A percentile compares a stretch with the other conserved stretches of the same genome.
phyloP scores from a whole-genome alignment of 192 early-diverging fungal genomes.

The Coemansia reversa region DNA sequence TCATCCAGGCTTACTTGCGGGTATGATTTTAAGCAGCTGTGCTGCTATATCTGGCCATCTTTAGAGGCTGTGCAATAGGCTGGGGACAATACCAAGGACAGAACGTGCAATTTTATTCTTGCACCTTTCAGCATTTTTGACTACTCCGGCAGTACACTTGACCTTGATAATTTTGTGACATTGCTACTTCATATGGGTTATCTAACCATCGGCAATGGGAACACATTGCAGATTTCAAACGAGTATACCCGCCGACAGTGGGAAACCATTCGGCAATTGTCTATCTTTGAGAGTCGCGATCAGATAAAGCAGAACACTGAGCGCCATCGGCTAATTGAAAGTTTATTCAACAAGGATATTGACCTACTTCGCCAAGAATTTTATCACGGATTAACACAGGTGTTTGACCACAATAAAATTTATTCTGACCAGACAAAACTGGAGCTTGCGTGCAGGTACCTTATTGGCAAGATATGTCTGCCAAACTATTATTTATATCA shows the following conservation, averaged over 20 bases:
- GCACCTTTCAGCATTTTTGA: not conserved
- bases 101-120: not conserved
- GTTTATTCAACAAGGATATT: not conserved
- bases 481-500: not conserved
- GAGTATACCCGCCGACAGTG: not conserved
- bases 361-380: not conserved
- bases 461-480: not conserved
- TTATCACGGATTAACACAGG: not conserved
- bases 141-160: not conserved
- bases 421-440: not conserved
- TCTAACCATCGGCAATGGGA: not conserved
- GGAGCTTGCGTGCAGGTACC: not conserved
- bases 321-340: not conserved
- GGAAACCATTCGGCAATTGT: not conserved
- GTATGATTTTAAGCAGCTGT: not conserved
- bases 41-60: not conserved
- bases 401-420: not conserved
- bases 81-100: not conserved
- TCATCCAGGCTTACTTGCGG: not conserved
- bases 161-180: not conserved
- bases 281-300: not conserved
- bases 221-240: not conserved
- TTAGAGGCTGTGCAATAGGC: not conserved
- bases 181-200: conserved; percentile 2
- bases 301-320: not conserved